Base-by-base conservation (phyloP, 2,329 filamentous ascomycete species). In the Neonectria neomacrospora region DNA sequence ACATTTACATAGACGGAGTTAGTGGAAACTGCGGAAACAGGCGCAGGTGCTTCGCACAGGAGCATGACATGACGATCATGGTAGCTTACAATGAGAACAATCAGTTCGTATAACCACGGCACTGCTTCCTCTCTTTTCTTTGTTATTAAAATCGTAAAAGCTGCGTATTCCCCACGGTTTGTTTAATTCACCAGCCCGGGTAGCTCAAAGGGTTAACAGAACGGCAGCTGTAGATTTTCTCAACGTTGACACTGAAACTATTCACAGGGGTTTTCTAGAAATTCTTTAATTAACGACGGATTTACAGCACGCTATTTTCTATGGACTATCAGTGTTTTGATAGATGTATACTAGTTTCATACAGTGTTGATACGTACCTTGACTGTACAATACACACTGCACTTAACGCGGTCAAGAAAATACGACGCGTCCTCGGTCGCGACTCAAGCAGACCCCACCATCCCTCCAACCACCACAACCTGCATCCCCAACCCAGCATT, bases 331-430 rank as follows among this genome's bases (percentile, higher is more conserved):
- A 26, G 23, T 26, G 23, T 6, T 6, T 26, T 26, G 30, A 32
- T 32, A 32, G 5, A 32, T 32, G 11, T 9, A 11, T 32, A 32
- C 30, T 9, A 10, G 30, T 9, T 32, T 32, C 16, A 18, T 39
- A 54, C 37, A 41, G 39, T 42, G 22, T 18, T 11, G 12, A 26
- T 51, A 37, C 14, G 20, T 30, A 8, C 7, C 11, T 22, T 45
- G 39, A 61, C 54, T 66, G 62, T 66, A 32, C 4, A n/a, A 5
- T 9, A 18, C 28, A 44, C 9, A 54, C 48, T 59, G 42, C 66
- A 70, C 68, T 70, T 70, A 71, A 70, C 68, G 66, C 68, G 68
- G 42, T 59, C 34, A 20, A 20, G 59, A 26, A 48, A 52, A 59
- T 69, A 59, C 61, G 58, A 64, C 68, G 68, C 68, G 68, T 71